Percentiles rank a stretch among this genome's conserved stretches.
Evolutionary conservation across 768 basidiomycete genomes (phyloP).

Genomic region (Leccinum aurantiacum): DNA sequence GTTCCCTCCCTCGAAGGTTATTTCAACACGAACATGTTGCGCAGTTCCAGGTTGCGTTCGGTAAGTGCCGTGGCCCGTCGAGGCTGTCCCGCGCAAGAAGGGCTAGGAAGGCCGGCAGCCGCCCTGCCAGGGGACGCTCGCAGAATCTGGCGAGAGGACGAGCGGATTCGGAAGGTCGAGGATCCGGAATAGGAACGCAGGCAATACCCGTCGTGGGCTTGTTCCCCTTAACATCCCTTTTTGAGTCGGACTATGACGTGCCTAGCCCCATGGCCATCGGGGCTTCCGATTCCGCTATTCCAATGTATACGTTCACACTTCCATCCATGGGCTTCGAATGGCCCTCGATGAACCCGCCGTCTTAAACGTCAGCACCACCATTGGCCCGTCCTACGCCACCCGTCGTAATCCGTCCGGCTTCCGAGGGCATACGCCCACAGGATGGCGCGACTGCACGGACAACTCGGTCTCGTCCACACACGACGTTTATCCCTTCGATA

Average conservation of each 20-base stretch:
- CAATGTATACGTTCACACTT: conserved; percentile 12
- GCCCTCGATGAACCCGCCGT: conserved; percentile 18
- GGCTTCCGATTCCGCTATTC: conserved; percentile 30
- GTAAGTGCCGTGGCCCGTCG: conserved; percentile 22
- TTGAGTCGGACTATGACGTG: conserved; percentile 16
- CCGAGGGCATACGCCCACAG: conserved; percentile 9
- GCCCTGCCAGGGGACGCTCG: conserved; percentile 6
- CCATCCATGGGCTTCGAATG: conserved; percentile 20
- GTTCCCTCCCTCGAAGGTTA: conserved; percentile 34
- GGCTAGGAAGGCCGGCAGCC: not conserved
- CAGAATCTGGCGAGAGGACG: conserved; percentile 15
- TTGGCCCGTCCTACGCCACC: conserved; percentile 12
- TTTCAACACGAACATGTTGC: conserved; percentile 17
- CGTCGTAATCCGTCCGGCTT: conserved; percentile 10
- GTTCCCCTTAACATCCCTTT: conserved; percentile 18
- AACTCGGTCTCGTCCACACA: conserved; percentile 3
- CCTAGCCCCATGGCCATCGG: conserved; percentile 30
- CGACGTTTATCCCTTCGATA: not conserved
- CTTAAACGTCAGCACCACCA: conserved; percentile 7
- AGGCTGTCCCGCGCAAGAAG: conserved; percentile 19
- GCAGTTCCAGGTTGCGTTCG: conserved; percentile 10
- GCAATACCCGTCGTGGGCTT: conserved; percentile 11
- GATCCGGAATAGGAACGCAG: conserved; percentile 7
- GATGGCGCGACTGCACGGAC: conserved; percentile 7
- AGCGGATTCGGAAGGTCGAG: conserved; percentile 23